Base-by-base conservation (phyloP, 2,329 filamentous ascomycete genomes). In the Penicillium hesseltinei region DNA sequence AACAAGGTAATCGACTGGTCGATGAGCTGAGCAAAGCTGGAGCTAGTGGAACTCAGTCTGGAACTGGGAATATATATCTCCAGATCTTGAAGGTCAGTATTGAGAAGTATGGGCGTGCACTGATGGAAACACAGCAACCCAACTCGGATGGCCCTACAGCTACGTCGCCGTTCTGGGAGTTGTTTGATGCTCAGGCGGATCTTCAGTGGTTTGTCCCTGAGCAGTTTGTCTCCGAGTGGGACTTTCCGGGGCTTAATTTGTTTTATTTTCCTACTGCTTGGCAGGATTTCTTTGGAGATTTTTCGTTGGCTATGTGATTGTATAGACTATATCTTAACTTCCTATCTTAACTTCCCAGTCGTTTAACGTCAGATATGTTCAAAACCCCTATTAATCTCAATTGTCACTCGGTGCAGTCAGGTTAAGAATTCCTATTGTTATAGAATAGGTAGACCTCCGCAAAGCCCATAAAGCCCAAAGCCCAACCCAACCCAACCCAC, bases 211-310 rank as follows among this genome's bases (percentile, higher is more conserved):
- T 83, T 68, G 75, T 81, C 0, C 82, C 81, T 0, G 79, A 80
- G 59, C 79, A 84, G 56, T 84, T 84, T 59, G 76, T 82, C 0
- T 79, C 82, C n/a, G 81, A 84, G 57, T 84, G 81, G 82, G 81
- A 83, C 58, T 84, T 84, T 59, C 81, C 82, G 0, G 81, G 81
- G 0, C 63, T 84, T 36, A 82, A 79, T 72, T 54, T 84, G 42
- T 78, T 80, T 63, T 80, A 80, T 64, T 75, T 80, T 42, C 78
- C 79, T 0, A 71, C 76, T 11, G 74, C 74, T 6, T 80, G 78
- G 75, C 78, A 81, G 53, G 75, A 79, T 58, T 70, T 80, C 57
- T 80, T 81, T 57, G 74, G 77, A 4, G 75, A 81, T 56, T 75
- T 80, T 53, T 69, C 73, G 17, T 43, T 51, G 39, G 49, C 49